Base-by-base conservation (phyloP, 106 monocot species). In the Amphibolis antarctica region DNA sequence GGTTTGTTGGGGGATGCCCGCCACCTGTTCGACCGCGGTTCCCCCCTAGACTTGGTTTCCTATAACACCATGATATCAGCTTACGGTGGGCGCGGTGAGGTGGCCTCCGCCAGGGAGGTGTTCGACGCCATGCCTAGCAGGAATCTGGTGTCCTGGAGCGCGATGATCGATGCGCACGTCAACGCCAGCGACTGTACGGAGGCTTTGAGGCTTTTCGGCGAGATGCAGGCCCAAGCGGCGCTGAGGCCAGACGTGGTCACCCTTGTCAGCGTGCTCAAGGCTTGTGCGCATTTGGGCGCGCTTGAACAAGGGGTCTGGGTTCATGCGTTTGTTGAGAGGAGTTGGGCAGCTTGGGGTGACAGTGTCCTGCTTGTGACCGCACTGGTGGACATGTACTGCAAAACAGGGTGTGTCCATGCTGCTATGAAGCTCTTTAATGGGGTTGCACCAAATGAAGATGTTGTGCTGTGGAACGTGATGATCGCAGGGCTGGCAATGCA, bases 131-230 rank as follows among this genome's bases (percentile, higher is more conserved):
- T 85, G 79, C 82, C 88, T 0, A 15, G 69, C 0, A 71, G 78
- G 58, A 82, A 69, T 60, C 55, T 88, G 75, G 75, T 88, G 25
- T 92, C 85, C 12, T 92, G 92, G 92, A 85, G 82, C 18, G 82
- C 85, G 1, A 62, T 85, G 72, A 69, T 92, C 12, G 82, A 88
- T 74, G 75, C 68, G 11, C 88, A 53, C 59, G 75, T 82, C 27
- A 65, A 62, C 17, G 60, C 5, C 26, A 77, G 80, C 10, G 61
- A 78, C 46, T 78, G 42, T 12, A n/a, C 12, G 11, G 75, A 78
- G 52, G 92, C 92, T 1, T 54, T 88, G 65, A 67, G 42, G 24
- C 9, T 85, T 46, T 88, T 84, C 42, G 21, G 46, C 22, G 31
- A 48, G 50, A 65, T 82, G 75, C 76, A 70, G 36, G 47, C 2